A percentile compares a stretch with the other conserved stretches of the same genome.
Evolutionary conservation across 208 protist species (phyloP).

Genomic region (Hexamita inflata): DNA sequence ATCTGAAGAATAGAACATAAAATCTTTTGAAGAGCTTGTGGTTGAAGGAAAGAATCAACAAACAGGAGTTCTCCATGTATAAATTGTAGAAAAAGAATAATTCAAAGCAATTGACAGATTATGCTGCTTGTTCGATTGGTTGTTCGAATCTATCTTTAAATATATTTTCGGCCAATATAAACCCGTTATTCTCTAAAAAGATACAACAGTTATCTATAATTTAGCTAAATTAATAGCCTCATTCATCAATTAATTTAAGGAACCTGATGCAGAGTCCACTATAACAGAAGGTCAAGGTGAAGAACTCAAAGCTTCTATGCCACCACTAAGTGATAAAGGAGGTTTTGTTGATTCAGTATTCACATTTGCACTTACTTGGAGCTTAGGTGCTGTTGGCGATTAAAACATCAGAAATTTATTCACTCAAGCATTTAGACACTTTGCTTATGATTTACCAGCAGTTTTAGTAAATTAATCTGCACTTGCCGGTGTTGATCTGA

Average conservation of each 20-base stretch:
- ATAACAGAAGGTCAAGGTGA: neutral
- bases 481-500: neutral
- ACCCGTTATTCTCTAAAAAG: neutral
- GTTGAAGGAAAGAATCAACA: neutral
- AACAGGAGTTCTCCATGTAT: neutral
- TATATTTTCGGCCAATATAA: neutral
- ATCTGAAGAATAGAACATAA: neutral
- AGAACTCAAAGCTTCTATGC: neutral
- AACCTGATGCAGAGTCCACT: neutral
- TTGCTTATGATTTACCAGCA: neutral
- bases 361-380: conserved; percentile 24
- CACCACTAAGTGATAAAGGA: neutral
- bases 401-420: neutral
- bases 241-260: neutral
- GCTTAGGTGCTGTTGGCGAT: neutral
- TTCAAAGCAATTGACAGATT: neutral
- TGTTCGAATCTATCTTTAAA: neutral
- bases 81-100: neutral
- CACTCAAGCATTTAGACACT: neutral
- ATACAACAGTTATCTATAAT: neutral
- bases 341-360: neutral
- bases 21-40: neutral
- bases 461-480: neutral
- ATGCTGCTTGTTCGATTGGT: conserved; percentile 1
- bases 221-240: neutral